Conservation (phyloP, 2,329 filamentous ascomycete species). For the Lachnellula occidentalis region DNA sequence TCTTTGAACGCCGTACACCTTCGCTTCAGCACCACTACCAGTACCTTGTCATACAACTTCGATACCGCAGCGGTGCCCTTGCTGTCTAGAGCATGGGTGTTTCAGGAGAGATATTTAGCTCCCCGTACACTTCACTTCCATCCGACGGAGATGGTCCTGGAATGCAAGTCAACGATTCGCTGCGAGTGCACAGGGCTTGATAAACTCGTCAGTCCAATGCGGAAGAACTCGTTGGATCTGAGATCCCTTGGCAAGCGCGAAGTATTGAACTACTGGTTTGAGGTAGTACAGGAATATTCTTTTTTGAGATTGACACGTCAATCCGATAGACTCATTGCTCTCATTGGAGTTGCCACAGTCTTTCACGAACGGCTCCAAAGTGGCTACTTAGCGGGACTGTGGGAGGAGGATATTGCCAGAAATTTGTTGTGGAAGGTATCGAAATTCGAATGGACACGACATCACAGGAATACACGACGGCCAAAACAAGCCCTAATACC, state of each 20-base stretch:
- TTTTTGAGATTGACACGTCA: constrained; percentile 1
- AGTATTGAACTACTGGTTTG: constrained; percentile 1
- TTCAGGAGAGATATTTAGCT: constrained; percentile 9
- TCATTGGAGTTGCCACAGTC: constrained; percentile 7
- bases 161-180: not conserved
- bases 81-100: constrained; percentile 8
- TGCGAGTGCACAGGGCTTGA: not conserved
- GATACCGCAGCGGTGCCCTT: not conserved
- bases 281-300: constrained; percentile 9
- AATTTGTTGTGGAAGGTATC: not conserved
- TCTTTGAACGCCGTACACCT: not conserved
- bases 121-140: constrained; percentile 9
- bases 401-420: not conserved
- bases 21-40: not conserved
- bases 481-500: not conserved
- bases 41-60: not conserved
- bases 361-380: constrained; percentile 2
- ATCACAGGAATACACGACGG: not conserved
- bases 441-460: not conserved
- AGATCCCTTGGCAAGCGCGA: not conserved
- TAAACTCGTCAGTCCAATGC: not conserved
- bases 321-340: constrained; percentile 8
- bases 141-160: not conserved
- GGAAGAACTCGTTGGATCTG: not conserved
- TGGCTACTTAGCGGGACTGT: constrained; percentile 4